These are phyloP conservation scores for Periconia sp. DNA, from an alignment of 2,329 filamentous ascomycete species.

Conservation along the genomic window DNA sequence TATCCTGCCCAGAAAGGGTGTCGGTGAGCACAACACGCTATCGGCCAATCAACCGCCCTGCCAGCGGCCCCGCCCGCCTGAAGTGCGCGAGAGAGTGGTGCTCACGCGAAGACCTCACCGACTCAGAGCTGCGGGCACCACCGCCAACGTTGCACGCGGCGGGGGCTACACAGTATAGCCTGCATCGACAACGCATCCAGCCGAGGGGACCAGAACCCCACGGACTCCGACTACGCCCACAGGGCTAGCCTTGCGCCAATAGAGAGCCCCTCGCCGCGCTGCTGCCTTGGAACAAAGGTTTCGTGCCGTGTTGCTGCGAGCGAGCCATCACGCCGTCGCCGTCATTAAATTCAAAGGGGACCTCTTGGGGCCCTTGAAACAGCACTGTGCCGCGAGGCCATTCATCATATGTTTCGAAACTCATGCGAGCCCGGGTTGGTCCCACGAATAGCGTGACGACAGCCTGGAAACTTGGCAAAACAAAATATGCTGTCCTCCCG, in stretches of 20 bases:
- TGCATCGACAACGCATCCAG: constrained; percentile 43
- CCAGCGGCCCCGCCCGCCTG: background rate
- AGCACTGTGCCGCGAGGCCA: constrained; percentile 1
- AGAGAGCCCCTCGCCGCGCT: constrained; percentile 11
- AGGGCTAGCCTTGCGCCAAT: constrained; percentile 32
- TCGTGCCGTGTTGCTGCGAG: constrained; percentile 14
- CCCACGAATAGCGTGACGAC: too few relatives aligned
- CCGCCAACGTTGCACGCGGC: constrained; percentile 21
- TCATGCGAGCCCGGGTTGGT: too few relatives aligned
- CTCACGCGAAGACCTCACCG: constrained; percentile 36
- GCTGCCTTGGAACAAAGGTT: constrained; percentile 32
- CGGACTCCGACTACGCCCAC: constrained; percentile 22
- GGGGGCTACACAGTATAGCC: constrained; percentile 24
- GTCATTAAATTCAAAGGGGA: constrained; percentile 3
- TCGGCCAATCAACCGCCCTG: constrained; percentile 23
- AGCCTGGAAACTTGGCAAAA: too few relatives aligned
- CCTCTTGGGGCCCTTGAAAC: constrained; percentile 1
- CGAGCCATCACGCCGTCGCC: constrained; percentile 8
- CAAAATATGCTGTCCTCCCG: too few relatives aligned
- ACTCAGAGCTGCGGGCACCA: constrained; percentile 30
- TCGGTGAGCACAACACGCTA: constrained; percentile 27
- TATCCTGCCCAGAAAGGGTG: constrained; percentile 24
- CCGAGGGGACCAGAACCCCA: constrained; percentile 28
- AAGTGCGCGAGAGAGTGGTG: constrained; percentile 18
- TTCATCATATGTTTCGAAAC: too few relatives aligned